A percentile compares a stretch with the other conserved stretches of the same genome.
phyloP scores from a whole-genome alignment of 1,284 basidiomycete genomes.

The Ganoderma lucidum region DNA sequence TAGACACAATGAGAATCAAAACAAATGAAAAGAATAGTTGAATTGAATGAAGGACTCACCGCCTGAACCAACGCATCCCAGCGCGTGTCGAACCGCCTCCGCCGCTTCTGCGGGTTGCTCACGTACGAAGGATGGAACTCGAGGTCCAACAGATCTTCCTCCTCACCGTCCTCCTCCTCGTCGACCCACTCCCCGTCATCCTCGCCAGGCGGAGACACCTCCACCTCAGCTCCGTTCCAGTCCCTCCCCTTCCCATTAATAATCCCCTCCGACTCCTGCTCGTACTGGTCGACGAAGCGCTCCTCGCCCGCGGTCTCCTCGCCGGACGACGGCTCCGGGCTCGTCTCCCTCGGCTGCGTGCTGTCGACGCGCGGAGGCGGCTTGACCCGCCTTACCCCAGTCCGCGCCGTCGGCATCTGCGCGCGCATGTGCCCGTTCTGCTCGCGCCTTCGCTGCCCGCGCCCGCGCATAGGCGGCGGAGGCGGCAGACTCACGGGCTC shows the following conservation, averaged over 20 bases:
- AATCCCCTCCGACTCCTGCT: constrained; percentile 45
- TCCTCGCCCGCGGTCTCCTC: constrained; percentile 65
- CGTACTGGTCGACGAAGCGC: constrained; percentile 53
- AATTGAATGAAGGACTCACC: constrained; percentile 49
- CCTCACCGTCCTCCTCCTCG: constrained; percentile 72
- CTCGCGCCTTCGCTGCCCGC: constrained; percentile 45
- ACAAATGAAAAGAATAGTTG: background rate
- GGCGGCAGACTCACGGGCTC: constrained; percentile 68
- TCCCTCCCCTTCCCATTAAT: constrained; percentile 29
- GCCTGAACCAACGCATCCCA: constrained; percentile 79
- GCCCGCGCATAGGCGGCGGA: constrained; percentile 45
- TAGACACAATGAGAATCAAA: constrained; percentile 24
- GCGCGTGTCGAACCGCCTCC: constrained; percentile 73
- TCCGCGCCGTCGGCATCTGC: constrained; percentile 42
- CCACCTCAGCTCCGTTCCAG: constrained; percentile 28
- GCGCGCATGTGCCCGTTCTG: constrained; percentile 46
- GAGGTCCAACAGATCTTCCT: constrained; percentile 74
- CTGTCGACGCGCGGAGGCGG: constrained; percentile 80
- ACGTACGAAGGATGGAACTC: constrained; percentile 80
- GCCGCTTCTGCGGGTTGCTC: constrained; percentile 68
- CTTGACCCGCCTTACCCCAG: constrained; percentile 48
- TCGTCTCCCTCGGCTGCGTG: constrained; percentile 81
- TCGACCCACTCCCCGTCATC: constrained; percentile 75
- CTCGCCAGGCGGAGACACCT: constrained; percentile 26
- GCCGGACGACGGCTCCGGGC: constrained; percentile 70